Base-by-base conservation (phyloP, 2,329 filamentous ascomycete genomes). In the Annulohypoxylon truncatum region DNA sequence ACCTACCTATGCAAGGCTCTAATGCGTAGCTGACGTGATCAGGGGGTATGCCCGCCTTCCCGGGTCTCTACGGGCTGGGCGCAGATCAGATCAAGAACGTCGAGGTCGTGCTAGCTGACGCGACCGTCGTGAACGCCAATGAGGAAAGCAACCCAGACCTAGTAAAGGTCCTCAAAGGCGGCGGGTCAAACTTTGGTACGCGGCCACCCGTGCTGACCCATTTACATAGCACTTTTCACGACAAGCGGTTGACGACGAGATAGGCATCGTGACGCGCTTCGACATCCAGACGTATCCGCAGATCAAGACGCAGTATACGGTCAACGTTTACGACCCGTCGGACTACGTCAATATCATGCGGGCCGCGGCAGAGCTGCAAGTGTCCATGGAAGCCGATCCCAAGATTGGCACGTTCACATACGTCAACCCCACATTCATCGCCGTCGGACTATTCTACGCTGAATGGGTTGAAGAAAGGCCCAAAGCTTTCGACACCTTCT, bases 21-120 rank as follows among this genome's bases (percentile, higher is more conserved):
- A 40, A 13, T n/a, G 4, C n/a, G 13, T 7, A 35, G 31, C 31
- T 35, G 31, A 35, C 10, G 13, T 35, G 31, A 35, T n/a, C 10
- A 71, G 70, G 70, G n/a, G 70, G 70, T 1, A 42, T 67, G 15
- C 48, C 67, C 5, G 60, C 66, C 0, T 71, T 73, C 12, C 67
- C 71, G 2, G 69, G 54, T 26, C 57, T 74, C 4, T 47, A 71
- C 26, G 70, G 72, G 1, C 18, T 62, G 8, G 61, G 47, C 7
- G 68, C 47, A 12, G 71, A 74, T 35, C 44, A 46, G 2, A 61
- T 73, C 4, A 66, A 52, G 33, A 69, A 64, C 18, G 70, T 58
- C 28, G 65, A 73, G 58, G 50, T 64, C 9, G 70, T 72, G 18
- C 56, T 73, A 2, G 66, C 66, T 1, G 65, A 72, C 22, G 52